Percentiles rank a stretch among this genome's conserved stretches.
phyloP scores from a whole-genome alignment of 768 basidiomycete species.

The Pisolithus tinctorius region DNA sequence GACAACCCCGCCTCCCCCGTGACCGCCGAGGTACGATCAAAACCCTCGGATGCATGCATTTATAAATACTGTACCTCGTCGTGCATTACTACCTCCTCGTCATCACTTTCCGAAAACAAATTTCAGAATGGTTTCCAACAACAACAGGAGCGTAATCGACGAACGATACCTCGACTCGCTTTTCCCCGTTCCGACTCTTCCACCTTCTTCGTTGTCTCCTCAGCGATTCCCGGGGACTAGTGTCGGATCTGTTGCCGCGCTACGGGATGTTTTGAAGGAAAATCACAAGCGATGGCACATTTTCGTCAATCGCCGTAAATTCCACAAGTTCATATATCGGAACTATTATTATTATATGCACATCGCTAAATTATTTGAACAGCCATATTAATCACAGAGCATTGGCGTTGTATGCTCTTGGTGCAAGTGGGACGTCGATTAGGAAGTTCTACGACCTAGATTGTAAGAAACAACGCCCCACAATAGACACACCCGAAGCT shows the following conservation, averaged over 20 bases:
- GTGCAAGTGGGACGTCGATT: slow-evolving; percentile 17
- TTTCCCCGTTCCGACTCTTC: slow-evolving; percentile 5
- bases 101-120: too few species aligned
- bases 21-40: too few species aligned
- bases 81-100: too few species aligned
- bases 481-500: slow-evolving; percentile 15
- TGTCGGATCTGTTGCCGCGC: slow-evolving; percentile 21
- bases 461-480: slow-evolving; percentile 14
- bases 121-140: too few species aligned
- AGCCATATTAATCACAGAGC: slow-evolving; percentile 26
- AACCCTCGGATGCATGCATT: too few species aligned
- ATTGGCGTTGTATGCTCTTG: slow-evolving; percentile 22
- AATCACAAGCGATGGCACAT: slow-evolving; percentile 40
- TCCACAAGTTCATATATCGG: slow-evolving; percentile 43
- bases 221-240: slow-evolving; percentile 7
- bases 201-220: slow-evolving; percentile 2
- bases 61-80: too few species aligned
- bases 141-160: neutral
- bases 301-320: slow-evolving; percentile 39
- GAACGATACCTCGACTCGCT: slow-evolving; percentile 2
- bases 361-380: neutral
- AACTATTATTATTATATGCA: too few species aligned
- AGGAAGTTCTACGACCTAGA: slow-evolving; percentile 22
- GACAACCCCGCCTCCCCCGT: too few species aligned
- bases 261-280: too few species aligned